Conservation (phyloP, 345 rosid genomes). For the Iberis pinnata region DNA sequence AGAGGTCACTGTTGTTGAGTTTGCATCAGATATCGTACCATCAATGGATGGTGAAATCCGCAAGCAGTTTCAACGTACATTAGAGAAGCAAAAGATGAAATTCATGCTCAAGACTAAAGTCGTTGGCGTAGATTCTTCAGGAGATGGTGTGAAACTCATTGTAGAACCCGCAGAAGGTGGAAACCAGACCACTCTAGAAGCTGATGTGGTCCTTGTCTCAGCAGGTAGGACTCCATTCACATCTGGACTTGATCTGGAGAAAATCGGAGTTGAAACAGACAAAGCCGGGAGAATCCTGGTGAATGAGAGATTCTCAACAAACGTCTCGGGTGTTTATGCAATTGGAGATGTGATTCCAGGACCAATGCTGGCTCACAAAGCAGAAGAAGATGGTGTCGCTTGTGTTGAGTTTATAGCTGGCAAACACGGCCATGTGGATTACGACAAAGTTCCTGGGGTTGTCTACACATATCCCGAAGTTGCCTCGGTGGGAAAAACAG, state of each 20-base stretch:
- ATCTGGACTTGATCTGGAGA: constrained; percentile 83
- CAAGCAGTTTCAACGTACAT: constrained; percentile 82
- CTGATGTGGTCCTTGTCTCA: constrained; percentile 94
- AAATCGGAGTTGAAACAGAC: constrained; percentile 87
- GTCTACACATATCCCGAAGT: constrained; percentile 98
- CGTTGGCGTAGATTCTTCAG: constrained; percentile 71
- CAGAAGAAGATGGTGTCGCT: constrained; percentile 98
- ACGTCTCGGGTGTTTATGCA: constrained; percentile 77
- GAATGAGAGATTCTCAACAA: constrained; percentile 69
- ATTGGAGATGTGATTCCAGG: constrained; percentile 99
- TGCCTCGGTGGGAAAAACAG: constrained; percentile 94
- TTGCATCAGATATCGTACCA: constrained; percentile 87
- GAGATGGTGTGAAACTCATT: constrained; percentile 68
- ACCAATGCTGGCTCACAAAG: constrained; percentile 99
- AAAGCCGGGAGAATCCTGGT: constrained; percentile 76
- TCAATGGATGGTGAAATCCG: constrained; percentile 94
- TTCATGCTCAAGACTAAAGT: constrained; percentile 98
- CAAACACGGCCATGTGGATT: constrained; percentile 92
- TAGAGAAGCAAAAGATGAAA: constrained; percentile 98
- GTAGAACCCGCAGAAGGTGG: constrained; percentile 92
- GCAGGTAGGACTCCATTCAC: constrained; percentile 92
- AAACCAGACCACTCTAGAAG: constrained; percentile 72
- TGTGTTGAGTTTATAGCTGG: constrained; percentile 97
- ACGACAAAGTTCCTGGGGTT: constrained; percentile 96
- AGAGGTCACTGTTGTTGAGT: constrained; percentile 97